Evolutionary conservation across 352 stramenopile genomes (phyloP), one percentile per base, ranked within the genome.

Genomic region (Pythium monospermum): DNA sequence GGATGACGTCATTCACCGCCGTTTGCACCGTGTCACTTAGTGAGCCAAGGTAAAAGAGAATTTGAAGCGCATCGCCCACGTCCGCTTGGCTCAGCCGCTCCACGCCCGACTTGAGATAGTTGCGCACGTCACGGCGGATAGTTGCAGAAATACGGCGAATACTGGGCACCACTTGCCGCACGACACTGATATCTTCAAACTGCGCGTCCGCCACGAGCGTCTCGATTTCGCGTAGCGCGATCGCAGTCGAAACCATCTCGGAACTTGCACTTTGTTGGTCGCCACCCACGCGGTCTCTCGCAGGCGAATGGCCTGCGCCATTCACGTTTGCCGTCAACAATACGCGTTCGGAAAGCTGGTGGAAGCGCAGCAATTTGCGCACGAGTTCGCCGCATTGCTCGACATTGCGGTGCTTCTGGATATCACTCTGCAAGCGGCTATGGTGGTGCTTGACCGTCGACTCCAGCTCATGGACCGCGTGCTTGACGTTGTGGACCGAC

Each of bases 1-100:
- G 75, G 45, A 94, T 85, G 51, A 90, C 77, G 13, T 87, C 82
- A 61, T 92, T 92, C 18, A 94, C 79, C 3, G 66, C 75, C 10
- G 70, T 69, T 61, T 94, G 79, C 21, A 86, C 82, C 25, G 67
- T 85, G 18, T 84, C 64, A 5, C 65, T 66, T 27, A 88, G 53
- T 10, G 71, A 68, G 31, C 79, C 82, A 2, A 92, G 61, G 39
- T 88, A 90, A 26, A 83, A 91, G 8, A 94, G 65, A 18, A 91
- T 79, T 57, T 94, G 77, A 35, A 94, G 65, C 23, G 81, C 73
- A 38, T 89, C 79, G 3, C 71, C 80, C 1, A 94, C 73, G 36
- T 91, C 71, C 2, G 65, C 71, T 40, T 91, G 80, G 22, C 73
- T 91, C 21, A 88, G 40, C 18, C 41, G 68, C 43, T 84, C 63